Percentiles rank a stretch among this genome's conserved stretches.
Evolutionary conservation across 495 filamentous ascomycete genomes (phyloP).

Genomic region (Penicillium antarcticum): DNA sequence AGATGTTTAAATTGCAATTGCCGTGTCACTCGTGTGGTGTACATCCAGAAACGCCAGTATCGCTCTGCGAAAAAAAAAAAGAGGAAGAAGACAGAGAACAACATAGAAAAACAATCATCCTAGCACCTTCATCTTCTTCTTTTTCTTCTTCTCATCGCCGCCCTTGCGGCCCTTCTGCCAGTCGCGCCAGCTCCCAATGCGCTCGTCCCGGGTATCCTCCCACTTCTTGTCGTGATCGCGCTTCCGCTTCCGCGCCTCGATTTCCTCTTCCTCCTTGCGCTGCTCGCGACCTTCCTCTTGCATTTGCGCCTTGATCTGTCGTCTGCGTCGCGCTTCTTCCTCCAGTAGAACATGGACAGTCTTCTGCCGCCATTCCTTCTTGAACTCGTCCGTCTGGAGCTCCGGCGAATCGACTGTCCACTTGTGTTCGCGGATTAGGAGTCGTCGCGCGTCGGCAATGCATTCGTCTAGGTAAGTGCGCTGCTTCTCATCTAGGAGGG

Average conservation of each 20-base stretch:
- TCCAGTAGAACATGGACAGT: constrained; percentile 90
- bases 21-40: background rate
- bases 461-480: constrained; percentile 85
- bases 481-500: constrained; percentile 90
- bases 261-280: constrained; percentile 81
- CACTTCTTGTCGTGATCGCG: constrained; percentile 88
- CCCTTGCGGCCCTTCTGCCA: constrained; percentile 71
- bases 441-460: constrained; percentile 91
- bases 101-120: constrained; percentile 31
- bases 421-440: constrained; percentile 90
- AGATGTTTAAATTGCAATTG: background rate
- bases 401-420: constrained; percentile 86
- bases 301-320: constrained; percentile 90
- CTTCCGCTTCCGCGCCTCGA: constrained; percentile 85
- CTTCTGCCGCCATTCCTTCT: constrained; percentile 83
- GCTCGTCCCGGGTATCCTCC: constrained; percentile 86
- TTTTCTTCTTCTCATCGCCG: constrained; percentile 59
- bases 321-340: constrained; percentile 77
- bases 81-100: background rate
- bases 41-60: constrained; percentile 3
- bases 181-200: constrained; percentile 92
- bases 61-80: background rate
- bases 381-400: constrained; percentile 73
- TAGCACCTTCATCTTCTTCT: constrained; percentile 94
- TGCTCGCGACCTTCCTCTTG: constrained; percentile 94